Evolutionary conservation across 164 flowering plant species (phyloP).

Genomic region (Cinnamomum micranthum): DNA sequence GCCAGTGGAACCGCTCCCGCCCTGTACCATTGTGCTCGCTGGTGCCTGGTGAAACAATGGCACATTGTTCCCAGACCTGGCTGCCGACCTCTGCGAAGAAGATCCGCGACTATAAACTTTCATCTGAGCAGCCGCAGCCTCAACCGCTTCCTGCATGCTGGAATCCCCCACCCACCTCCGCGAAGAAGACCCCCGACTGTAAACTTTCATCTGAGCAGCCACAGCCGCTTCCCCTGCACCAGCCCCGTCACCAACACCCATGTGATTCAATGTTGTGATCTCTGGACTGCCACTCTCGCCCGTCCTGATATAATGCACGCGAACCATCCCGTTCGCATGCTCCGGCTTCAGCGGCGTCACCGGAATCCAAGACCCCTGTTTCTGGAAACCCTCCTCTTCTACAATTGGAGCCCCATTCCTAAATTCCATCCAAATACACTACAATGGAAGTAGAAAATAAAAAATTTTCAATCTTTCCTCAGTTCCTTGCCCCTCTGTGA

Average conservation of each 20-base stretch:
- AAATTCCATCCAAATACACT: constrained; percentile 19
- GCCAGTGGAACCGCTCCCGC: background rate
- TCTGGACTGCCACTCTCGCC: background rate
- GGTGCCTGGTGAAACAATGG: background rate
- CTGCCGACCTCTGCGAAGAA: background rate
- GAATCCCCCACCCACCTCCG: background rate
- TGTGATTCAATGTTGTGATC: constrained; percentile 14
- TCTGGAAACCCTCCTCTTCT: constrained; percentile 11
- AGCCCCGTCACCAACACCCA: constrained; percentile 12
- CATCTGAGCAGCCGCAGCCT: background rate
- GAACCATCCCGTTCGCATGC: constrained; percentile 4
- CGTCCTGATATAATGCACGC: background rate
- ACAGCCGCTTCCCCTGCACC: background rate
- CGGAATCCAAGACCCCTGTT: constrained; percentile 38
- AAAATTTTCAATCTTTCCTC: background rate
- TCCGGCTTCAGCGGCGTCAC: constrained; percentile 38
- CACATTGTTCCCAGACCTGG: background rate
- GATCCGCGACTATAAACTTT: background rate
- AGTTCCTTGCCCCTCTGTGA: background rate
- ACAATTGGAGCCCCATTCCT: constrained; percentile 12
- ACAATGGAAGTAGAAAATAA: background rate
- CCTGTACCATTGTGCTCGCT: background rate
- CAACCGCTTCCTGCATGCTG: background rate
- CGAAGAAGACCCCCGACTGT: background rate
- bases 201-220: constrained; percentile 6